Evolutionary conservation across 148 eudicot species (phyloP).

Genomic region (Diospyros lotus): DNA sequence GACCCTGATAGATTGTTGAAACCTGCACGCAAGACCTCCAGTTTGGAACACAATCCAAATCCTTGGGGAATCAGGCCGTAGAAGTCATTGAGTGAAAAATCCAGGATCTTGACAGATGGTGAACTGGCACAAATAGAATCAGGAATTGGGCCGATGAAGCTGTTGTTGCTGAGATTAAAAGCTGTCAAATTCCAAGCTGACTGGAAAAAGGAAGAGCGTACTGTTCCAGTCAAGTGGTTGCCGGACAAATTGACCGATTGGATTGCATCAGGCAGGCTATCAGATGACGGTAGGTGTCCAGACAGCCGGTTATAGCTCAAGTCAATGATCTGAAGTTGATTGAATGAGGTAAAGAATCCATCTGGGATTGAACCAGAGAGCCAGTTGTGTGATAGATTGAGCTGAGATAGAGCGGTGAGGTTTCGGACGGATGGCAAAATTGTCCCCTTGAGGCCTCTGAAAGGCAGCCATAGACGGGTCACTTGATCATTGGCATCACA

Average conservation of each 20-base stretch:
- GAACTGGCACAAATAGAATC: slow-evolving; percentile 40
- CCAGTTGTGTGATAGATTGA: slow-evolving; percentile 60
- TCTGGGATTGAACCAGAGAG: slow-evolving; percentile 60
- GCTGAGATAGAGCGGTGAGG: slow-evolving; percentile 47
- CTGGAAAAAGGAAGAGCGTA: slow-evolving; percentile 36
- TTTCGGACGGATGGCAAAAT: slow-evolving; percentile 40
- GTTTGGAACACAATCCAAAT: slow-evolving; percentile 44
- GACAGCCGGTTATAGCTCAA: slow-evolving; percentile 57
- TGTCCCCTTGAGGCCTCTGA: slow-evolving; percentile 42
- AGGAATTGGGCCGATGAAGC: slow-evolving; percentile 54
- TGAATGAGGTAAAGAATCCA: slow-evolving; percentile 52
- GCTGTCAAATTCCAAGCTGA: slow-evolving; percentile 39
- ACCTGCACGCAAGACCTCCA: slow-evolving; percentile 57
- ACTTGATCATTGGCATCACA: slow-evolving; percentile 51
- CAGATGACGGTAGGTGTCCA: slow-evolving; percentile 38
- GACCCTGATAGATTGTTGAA: slow-evolving; percentile 50
- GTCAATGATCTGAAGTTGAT: slow-evolving; percentile 45
- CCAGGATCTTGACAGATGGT: slow-evolving; percentile 42
- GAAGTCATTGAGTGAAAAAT: slow-evolving; percentile 58
- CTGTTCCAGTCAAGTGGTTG: slow-evolving; percentile 51
- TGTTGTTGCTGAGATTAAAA: slow-evolving; percentile 58
- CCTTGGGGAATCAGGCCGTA: slow-evolving; percentile 42
- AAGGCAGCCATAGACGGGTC: slow-evolving; percentile 40
- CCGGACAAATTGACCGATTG: slow-evolving; percentile 43
- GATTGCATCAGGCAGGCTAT: slow-evolving; percentile 39